These are phyloP conservation scores for Houttuynia cordata DNA, from an alignment of 164 flowering plant species.

Conservation along the genomic window DNA sequence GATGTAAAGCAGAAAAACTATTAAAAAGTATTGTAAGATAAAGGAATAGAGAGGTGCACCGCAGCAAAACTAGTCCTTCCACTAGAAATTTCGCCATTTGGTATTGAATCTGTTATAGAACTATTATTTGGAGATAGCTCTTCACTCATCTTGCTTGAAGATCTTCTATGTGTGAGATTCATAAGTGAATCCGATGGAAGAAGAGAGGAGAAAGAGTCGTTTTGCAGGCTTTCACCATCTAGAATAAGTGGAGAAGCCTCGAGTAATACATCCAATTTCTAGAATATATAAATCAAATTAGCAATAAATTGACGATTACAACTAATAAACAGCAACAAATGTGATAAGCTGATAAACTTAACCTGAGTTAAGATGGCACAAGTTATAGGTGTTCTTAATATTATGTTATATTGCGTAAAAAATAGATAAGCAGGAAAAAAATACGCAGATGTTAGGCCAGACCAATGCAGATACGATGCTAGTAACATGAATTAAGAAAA, in stretches of 20 bases:
- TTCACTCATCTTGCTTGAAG: constrained; percentile 70
- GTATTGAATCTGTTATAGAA: constrained; percentile 58
- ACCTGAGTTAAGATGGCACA: neutral
- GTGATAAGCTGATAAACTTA: too few species aligned
- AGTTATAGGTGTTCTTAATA: neutral
- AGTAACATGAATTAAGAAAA: neutral
- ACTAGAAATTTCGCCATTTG: constrained; percentile 52
- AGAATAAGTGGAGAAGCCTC: constrained; percentile 38
- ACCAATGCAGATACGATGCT: neutral
- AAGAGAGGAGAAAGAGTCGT: constrained; percentile 39
- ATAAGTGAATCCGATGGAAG: constrained; percentile 16
- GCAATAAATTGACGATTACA: neutral
- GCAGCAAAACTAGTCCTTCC: constrained; percentile 19
- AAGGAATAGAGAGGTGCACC: neutral
- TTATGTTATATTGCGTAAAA: too few species aligned
- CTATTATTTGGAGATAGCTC: constrained; percentile 57
- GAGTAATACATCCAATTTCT: constrained; percentile 7
- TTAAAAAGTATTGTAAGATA: neutral
- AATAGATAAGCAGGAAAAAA: too few species aligned
- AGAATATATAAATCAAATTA: neutral
- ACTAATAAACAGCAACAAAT: neutral
- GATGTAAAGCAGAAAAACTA: too few species aligned
- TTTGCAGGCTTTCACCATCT: constrained; percentile 35
- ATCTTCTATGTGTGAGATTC: constrained; percentile 47
- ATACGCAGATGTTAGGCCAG: neutral